Evolutionary conservation across 2,329 filamentous ascomycete species (phyloP).

Genomic region (Alternaria rosae): DNA sequence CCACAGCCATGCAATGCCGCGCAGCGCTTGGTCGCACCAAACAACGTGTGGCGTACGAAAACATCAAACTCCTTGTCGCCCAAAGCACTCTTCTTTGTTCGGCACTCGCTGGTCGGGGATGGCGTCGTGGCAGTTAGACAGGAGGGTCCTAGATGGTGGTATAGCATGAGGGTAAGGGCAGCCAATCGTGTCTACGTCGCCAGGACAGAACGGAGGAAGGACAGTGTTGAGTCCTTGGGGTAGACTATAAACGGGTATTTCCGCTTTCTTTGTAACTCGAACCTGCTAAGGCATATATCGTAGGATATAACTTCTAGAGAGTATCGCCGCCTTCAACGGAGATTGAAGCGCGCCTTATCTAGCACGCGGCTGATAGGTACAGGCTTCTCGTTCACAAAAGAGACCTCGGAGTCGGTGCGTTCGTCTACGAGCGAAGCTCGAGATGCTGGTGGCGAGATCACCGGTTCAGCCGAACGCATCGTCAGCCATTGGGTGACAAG

Average conservation of each 20-base stretch:
- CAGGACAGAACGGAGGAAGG: not conserved
- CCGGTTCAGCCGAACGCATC: conserved; percentile 16
- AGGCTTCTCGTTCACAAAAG: not conserved
- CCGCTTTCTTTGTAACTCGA: not conserved
- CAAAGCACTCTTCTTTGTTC: not conserved
- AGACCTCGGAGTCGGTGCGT: not conserved
- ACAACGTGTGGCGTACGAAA: not conserved
- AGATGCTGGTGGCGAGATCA: not conserved
- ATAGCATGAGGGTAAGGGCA: not conserved
- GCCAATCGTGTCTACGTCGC: not conserved
- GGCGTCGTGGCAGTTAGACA: not conserved
- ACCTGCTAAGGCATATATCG: not conserved
- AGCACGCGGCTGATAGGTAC: not conserved
- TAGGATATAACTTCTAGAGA: not conserved
- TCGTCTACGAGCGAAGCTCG: not conserved
- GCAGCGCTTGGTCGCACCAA: not conserved
- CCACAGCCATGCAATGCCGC: not conserved
- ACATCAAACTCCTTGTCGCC: not conserved
- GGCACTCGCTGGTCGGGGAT: not conserved
- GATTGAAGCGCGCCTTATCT: not conserved
- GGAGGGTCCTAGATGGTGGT: not conserved
- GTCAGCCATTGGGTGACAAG: conserved; percentile 30
- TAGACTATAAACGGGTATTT: not conserved
- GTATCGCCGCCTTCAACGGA: not conserved
- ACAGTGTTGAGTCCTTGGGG: not conserved